Evolutionary conservation across 2,329 filamentous ascomycete species (phyloP).

Genomic region (Alternaria dauci): DNA sequence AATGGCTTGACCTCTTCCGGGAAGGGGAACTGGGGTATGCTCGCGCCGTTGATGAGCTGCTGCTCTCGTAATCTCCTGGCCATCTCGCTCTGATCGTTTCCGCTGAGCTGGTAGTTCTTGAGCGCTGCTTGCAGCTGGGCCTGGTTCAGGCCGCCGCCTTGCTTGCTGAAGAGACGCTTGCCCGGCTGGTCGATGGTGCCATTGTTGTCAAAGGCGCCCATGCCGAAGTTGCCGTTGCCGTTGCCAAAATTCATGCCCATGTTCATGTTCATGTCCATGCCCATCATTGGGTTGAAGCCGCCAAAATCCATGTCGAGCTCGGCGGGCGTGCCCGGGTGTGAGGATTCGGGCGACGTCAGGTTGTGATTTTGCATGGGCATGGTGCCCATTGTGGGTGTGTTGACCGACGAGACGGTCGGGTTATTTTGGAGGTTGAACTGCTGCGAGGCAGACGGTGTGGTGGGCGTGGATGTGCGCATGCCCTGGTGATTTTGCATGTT

Average conservation of each 20-base stretch:
- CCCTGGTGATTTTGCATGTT: slow-evolving; percentile 74
- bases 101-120: slow-evolving; percentile 75
- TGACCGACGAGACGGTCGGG: slow-evolving; percentile 95
- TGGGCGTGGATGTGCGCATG: slow-evolving; percentile 83
- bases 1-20: slow-evolving; percentile 96
- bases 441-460: slow-evolving; percentile 76
- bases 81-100: slow-evolving; percentile 71
- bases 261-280: slow-evolving; percentile 42
- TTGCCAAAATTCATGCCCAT: slow-evolving; percentile 45
- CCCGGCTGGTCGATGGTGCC: slow-evolving; percentile 87
- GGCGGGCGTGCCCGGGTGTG: slow-evolving; percentile 72
- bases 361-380: slow-evolving; percentile 71
- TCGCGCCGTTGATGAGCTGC: slow-evolving; percentile 65
- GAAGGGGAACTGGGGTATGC: slow-evolving; percentile 52
- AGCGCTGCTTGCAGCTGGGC: slow-evolving; percentile 78
- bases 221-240: slow-evolving; percentile 51
- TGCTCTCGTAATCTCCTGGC: slow-evolving; percentile 71
- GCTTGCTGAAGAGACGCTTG: slow-evolving; percentile 86
- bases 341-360: slow-evolving; percentile 70
- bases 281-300: slow-evolving; percentile 51
- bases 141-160: slow-evolving; percentile 74
- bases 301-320: slow-evolving; percentile 78
- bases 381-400: slow-evolving; percentile 88
- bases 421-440: slow-evolving; percentile 85
- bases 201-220: slow-evolving; percentile 51